These are phyloP conservation scores for Malus sieversii DNA, from an alignment of 306 rosid species.

Conservation along the genomic window DNA sequence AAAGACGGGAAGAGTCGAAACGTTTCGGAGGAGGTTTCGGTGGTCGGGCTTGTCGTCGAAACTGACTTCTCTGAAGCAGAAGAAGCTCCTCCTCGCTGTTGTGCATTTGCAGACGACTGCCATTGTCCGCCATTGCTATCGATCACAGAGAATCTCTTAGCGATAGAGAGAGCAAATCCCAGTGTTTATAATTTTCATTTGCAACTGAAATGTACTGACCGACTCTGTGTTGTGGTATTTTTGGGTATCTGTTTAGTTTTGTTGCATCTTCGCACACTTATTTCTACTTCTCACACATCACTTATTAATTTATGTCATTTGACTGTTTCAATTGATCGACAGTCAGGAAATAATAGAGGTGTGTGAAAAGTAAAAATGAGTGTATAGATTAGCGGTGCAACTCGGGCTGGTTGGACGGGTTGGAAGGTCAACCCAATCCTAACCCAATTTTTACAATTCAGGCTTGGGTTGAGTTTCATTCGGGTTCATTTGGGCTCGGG, in stretches of 20 bases:
- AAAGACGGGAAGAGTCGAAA: constrained; percentile 1
- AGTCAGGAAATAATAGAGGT: too few relatives aligned
- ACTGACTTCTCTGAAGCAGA: neutral
- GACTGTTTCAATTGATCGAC: too few relatives aligned
- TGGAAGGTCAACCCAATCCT: too few relatives aligned
- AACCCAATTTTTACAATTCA: too few relatives aligned
- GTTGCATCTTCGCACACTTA: neutral
- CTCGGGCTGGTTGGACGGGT: too few relatives aligned
- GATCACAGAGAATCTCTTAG: neutral
- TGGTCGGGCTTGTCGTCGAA: constrained; percentile 2
- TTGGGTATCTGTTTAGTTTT: neutral
- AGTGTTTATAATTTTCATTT: neutral
- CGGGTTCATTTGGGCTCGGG: too few relatives aligned
- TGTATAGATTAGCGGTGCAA: too few relatives aligned
- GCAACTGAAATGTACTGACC: neutral
- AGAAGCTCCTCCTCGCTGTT: neutral
- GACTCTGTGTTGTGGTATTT: neutral
- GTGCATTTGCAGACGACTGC: constrained; percentile 5
- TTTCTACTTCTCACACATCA: too few relatives aligned
- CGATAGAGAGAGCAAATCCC: neutral
- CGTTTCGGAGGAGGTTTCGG: constrained; percentile 12
- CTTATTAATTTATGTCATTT: too few relatives aligned
- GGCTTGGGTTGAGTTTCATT: too few relatives aligned
- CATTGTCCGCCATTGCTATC: constrained; percentile 17
- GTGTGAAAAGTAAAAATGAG: too few relatives aligned